These are phyloP conservation scores for Aulographum hederae DNA, from an alignment of 2,329 filamentous ascomycete species.

Conservation along the genomic window DNA sequence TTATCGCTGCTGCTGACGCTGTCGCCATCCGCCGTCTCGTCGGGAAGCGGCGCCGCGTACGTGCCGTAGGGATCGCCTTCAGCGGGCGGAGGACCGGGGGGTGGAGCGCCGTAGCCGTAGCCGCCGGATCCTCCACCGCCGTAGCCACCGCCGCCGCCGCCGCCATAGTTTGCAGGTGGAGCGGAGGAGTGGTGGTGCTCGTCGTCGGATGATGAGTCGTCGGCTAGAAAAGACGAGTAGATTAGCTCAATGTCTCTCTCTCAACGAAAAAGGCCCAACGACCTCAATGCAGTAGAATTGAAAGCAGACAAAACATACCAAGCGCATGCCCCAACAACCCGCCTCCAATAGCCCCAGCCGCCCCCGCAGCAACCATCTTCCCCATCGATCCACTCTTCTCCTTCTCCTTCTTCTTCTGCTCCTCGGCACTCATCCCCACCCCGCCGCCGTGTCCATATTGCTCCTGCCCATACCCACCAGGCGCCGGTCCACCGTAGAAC, in stretches of 20 bases:
- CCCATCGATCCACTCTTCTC: conserved; percentile 33
- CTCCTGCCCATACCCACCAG: conserved; percentile 7
- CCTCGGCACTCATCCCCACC: conserved; percentile 11
- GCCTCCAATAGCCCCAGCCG: conserved; percentile 36
- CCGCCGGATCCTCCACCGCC: conserved; percentile 3
- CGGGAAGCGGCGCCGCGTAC: conserved; percentile 3
- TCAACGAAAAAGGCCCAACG: neutral
- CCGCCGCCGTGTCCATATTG: conserved; percentile 2
- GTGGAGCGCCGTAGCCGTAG: conserved; percentile 6
- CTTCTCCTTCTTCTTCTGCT: conserved; percentile 19
- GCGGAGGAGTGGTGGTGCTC: conserved; percentile 10
- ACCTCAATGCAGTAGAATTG: neutral
- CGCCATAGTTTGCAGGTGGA: conserved; percentile 8
- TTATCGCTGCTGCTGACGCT: conserved; percentile 9
- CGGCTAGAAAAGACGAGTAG: too few species aligned
- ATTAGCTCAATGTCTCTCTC: conserved; percentile 5
- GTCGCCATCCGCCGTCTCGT: conserved; percentile 6
- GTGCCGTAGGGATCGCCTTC: neutral
- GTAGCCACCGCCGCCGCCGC: conserved; percentile 7
- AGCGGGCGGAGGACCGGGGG: neutral
- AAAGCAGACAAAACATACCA: conserved; percentile 22
- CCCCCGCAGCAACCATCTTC: conserved; percentile 39
- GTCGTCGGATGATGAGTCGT: conserved; percentile 16
- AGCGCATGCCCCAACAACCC: conserved; percentile 37
- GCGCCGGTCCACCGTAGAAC: conserved; percentile 6